A percentile compares a stretch with the other conserved stretches of the same genome.
Evolutionary conservation across 2,329 filamentous ascomycete genomes (phyloP).

Genomic region (Cadophora gregata): DNA sequence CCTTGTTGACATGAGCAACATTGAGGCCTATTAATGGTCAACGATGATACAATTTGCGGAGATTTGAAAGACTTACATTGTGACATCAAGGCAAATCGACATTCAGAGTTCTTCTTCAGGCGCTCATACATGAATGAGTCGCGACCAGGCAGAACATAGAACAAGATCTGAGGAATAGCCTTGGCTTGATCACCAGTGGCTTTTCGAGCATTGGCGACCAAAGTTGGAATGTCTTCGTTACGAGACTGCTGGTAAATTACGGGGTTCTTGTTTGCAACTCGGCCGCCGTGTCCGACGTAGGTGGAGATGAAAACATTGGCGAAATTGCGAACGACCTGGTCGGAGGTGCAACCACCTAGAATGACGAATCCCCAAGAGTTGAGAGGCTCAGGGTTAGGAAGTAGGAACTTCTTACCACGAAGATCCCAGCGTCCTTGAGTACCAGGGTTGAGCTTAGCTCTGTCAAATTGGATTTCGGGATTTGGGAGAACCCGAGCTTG

Average conservation of each 20-base stretch:
- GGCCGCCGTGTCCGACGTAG: conserved; percentile 67
- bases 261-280: conserved; percentile 53
- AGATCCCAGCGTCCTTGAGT: conserved; percentile 85
- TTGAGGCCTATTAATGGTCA: conserved; percentile 64
- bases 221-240: conserved; percentile 27
- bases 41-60: background rate
- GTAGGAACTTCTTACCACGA: conserved; percentile 77
- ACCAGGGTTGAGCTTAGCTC: conserved; percentile 60
- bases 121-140: conserved; percentile 77
- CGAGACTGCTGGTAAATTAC: conserved; percentile 45
- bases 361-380: conserved; percentile 77
- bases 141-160: conserved; percentile 78
- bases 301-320: conserved; percentile 64
- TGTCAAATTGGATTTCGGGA: conserved; percentile 71
- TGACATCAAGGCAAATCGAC: conserved; percentile 80
- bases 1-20: conserved; percentile 69
- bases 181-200: conserved; percentile 34
- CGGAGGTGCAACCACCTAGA: conserved; percentile 61
- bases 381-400: conserved; percentile 66
- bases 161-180: conserved; percentile 70
- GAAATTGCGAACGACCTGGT: conserved; percentile 56
- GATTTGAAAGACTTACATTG: conserved; percentile 55
- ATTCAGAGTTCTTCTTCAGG: conserved; percentile 89
- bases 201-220: conserved; percentile 27
- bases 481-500: conserved; percentile 74